Percentiles rank a stretch among this genome's conserved stretches.
Evolutionary conservation across 371 early-diverging fungal genomes (phyloP).

Genomic region (Blakeslea trispora): DNA sequence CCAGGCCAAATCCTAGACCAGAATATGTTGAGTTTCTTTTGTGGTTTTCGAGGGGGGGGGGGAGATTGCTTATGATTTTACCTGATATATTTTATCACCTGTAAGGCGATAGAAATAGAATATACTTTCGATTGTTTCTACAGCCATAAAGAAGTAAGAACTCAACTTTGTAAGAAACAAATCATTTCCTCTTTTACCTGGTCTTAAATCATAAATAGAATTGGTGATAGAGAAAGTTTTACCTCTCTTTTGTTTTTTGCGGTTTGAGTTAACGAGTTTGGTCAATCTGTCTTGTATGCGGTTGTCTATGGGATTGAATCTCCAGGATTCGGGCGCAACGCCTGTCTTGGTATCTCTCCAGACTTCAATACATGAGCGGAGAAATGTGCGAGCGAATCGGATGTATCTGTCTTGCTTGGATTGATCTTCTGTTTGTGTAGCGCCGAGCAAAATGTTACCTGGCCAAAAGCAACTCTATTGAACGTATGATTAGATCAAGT

Average conservation of each 20-base stretch:
- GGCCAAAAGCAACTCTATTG: constrained; percentile 45
- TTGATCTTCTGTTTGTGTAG: constrained; percentile 17
- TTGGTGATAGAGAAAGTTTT: constrained; percentile 18
- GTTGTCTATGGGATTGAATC: constrained; percentile 28
- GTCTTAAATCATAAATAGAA: constrained; percentile 52
- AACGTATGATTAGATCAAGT: neutral
- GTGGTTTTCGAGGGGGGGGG: neutral
- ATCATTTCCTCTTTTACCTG: constrained; percentile 39
- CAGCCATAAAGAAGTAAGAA: constrained; percentile 7
- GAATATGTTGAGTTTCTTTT: constrained; percentile 3
- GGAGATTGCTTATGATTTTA: neutral
- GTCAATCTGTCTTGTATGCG: constrained; percentile 3
- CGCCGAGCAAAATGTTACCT: constrained; percentile 40
- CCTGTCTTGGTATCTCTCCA: constrained; percentile 33
- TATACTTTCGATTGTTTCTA: constrained; percentile 76
- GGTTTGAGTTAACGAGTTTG: neutral
- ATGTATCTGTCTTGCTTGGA: constrained; percentile 11
- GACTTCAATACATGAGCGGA: constrained; percentile 29
- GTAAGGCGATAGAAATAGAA: constrained; percentile 73
- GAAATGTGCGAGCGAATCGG: constrained; percentile 31
- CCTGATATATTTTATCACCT: constrained; percentile 60
- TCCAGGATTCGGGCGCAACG: constrained; percentile 41
- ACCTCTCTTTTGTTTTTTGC: neutral
- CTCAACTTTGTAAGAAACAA: neutral
- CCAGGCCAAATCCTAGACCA: constrained; percentile 64